A percentile compares a stretch with the other conserved stretches of the same genome.
Conservation (phyloP, 2,329 filamentous ascomycete genomes). For the Neophaeococcomyces mojaviensis region DNA sequence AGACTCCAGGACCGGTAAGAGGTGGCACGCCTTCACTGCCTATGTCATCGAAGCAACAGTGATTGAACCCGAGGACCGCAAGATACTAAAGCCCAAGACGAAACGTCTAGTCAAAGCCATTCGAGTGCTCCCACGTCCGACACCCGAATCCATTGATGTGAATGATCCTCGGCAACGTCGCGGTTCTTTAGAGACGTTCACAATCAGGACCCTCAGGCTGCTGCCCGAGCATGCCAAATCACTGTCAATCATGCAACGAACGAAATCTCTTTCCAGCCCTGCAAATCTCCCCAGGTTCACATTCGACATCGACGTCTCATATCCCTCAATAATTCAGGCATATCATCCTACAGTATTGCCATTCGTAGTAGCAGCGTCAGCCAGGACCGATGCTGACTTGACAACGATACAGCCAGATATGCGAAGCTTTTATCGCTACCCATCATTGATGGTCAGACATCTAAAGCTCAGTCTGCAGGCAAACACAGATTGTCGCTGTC, state of each 20-base stretch:
- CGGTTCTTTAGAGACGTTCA: slow-evolving; percentile 9
- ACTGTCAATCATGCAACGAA: slow-evolving; percentile 12
- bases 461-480: neutral
- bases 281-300: slow-evolving; percentile 15
- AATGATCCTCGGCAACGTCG: slow-evolving; percentile 8
- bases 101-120: slow-evolving; percentile 12
- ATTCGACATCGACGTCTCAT: slow-evolving; percentile 15
- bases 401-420: neutral
- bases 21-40: slow-evolving; percentile 14
- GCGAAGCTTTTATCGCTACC: slow-evolving; percentile 1
- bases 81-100: slow-evolving; percentile 13
- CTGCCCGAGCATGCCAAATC: slow-evolving; percentile 14
- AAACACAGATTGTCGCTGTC: neutral
- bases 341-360: slow-evolving; percentile 14
- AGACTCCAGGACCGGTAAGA: slow-evolving; percentile 8
- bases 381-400: neutral
- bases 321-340: slow-evolving; percentile 14
- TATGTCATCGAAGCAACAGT: slow-evolving; percentile 16
- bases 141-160: slow-evolving; percentile 13
- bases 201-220: slow-evolving; percentile 17
- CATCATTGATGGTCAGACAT: neutral
- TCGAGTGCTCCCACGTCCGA: slow-evolving; percentile 13
- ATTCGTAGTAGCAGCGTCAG: slow-evolving; percentile 12
- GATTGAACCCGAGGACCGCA: slow-evolving; percentile 15
- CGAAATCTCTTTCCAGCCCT: slow-evolving; percentile 16